A percentile compares a stretch with the other conserved stretches of the same genome.
phyloP scores from a whole-genome alignment of 768 basidiomycete genomes.

The Guyanaporus albipodus region DNA sequence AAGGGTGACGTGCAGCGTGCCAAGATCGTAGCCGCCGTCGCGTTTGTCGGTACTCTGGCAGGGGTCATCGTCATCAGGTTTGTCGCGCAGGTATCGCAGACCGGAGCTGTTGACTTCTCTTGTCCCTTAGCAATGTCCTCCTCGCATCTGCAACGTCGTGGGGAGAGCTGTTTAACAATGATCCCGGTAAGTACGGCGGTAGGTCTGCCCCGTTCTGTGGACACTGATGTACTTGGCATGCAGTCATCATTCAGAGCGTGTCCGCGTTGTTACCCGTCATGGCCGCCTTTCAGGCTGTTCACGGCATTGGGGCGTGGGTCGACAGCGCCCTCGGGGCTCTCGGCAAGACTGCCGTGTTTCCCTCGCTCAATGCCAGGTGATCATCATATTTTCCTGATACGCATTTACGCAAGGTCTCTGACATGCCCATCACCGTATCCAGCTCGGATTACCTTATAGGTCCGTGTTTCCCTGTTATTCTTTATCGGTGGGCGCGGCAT shows the following conservation, averaged over 20 bases:
- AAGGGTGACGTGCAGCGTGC: conserved; percentile 17
- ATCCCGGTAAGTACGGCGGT: conserved; percentile 32
- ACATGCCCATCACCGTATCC: background rate
- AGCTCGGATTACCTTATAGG: conserved; percentile 30
- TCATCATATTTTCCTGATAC: background rate
- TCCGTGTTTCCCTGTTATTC: conserved; percentile 14
- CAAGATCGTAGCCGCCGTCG: conserved; percentile 16
- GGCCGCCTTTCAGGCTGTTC: conserved; percentile 22
- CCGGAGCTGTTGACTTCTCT: background rate
- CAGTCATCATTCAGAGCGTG: conserved; percentile 42
- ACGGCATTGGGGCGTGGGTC: conserved; percentile 21
- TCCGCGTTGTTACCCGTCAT: conserved; percentile 48
- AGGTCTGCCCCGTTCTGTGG: background rate
- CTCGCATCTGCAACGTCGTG: conserved; percentile 44
- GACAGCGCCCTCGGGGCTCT: conserved; percentile 17
- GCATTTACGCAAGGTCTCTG: background rate
- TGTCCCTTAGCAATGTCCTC: conserved; percentile 36
- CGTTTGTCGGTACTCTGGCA: conserved; percentile 15
- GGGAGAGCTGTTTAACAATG: conserved; percentile 60
- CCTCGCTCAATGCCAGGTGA: conserved; percentile 23
- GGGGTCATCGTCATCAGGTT: conserved; percentile 12
- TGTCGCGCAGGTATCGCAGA: background rate
- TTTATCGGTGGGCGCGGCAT: background rate
- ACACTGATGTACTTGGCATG: conserved; percentile 7
- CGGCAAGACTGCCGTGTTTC: conserved; percentile 21